phyloP scores from a whole-genome alignment of 352 stramenopile genomes.

The Phytophthora rubi region DNA sequence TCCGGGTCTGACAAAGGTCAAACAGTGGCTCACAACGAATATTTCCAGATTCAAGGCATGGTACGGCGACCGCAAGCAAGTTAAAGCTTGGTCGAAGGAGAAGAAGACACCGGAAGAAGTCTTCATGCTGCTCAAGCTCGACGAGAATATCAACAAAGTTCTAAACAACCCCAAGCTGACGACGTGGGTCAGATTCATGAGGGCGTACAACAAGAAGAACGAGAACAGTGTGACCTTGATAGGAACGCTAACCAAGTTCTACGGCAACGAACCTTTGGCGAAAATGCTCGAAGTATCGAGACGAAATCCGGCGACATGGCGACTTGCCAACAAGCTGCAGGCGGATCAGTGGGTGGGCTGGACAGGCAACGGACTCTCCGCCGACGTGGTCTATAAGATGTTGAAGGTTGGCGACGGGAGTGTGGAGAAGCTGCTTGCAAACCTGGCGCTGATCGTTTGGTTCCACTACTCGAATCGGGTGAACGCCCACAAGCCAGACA shows the following conservation, averaged over 20 bases:
- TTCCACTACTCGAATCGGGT: background rate
- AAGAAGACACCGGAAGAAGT: constrained; percentile 6
- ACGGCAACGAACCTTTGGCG: background rate
- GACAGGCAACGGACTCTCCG: background rate
- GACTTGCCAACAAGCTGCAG: constrained; percentile 1
- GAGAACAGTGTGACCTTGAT: background rate
- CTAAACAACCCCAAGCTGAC: constrained; percentile 1
- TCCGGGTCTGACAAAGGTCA: background rate
- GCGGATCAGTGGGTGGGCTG: background rate
- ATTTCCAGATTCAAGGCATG: constrained; percentile 6
- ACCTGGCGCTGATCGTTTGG: constrained; percentile 3
- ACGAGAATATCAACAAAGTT: background rate
- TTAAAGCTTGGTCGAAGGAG: constrained; percentile 7
- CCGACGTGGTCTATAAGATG: constrained; percentile 1
- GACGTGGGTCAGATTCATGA: constrained; percentile 11
- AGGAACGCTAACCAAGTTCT: background rate
- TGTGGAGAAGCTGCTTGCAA: background rate
- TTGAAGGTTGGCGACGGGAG: background rate
- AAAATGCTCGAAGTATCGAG: constrained; percentile 8
- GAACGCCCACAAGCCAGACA: background rate
- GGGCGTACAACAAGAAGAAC: constrained; percentile 10
- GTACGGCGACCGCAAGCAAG: constrained; percentile 2
- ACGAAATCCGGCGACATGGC: background rate
- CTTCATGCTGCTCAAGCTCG: constrained; percentile 12
- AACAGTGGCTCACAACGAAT: constrained; percentile 1